phyloP scores from a whole-genome alignment of 345 rosid species.

The Isatis tinctoria region DNA sequence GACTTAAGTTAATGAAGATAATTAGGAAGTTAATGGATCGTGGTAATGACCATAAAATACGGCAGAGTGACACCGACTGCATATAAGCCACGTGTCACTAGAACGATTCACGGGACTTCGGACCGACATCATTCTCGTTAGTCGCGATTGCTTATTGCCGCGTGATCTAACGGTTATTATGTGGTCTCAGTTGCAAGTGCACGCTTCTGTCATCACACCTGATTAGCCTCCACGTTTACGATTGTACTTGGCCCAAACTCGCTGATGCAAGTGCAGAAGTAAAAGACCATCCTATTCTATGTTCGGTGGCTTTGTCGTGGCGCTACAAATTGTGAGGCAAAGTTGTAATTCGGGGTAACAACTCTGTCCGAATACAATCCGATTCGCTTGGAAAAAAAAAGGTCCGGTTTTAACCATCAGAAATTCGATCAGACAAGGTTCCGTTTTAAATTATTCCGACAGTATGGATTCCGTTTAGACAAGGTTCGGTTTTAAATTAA shows the following conservation, averaged over 20 bases:
- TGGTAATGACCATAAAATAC: background rate
- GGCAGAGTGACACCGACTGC: constrained; percentile 3
- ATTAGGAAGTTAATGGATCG: background rate
- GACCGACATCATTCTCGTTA: constrained; percentile 25
- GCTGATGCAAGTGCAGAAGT: background rate
- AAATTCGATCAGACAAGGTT: too few species aligned
- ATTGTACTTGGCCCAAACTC: background rate
- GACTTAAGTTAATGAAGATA: background rate
- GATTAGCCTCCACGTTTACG: constrained; percentile 11
- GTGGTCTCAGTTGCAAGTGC: constrained; percentile 21
- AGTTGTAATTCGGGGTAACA: too few species aligned
- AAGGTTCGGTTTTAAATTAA: too few species aligned
- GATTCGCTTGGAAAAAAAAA: too few species aligned
- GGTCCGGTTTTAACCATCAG: too few species aligned
- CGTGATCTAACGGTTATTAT: constrained; percentile 29
- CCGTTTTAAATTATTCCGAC: too few species aligned
- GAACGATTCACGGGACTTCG: constrained; percentile 14
- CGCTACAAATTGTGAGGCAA: too few species aligned
- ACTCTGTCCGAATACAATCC: too few species aligned
- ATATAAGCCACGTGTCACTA: constrained; percentile 5
- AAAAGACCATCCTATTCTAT: too few species aligned
- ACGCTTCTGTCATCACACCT: constrained; percentile 20
- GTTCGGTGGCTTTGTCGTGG: too few species aligned
- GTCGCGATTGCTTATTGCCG: constrained; percentile 11
- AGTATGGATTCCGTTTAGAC: too few species aligned